Evolutionary conservation across 2,329 filamentous ascomycete genomes (phyloP).

Genomic region (Aspergillus unguis): DNA sequence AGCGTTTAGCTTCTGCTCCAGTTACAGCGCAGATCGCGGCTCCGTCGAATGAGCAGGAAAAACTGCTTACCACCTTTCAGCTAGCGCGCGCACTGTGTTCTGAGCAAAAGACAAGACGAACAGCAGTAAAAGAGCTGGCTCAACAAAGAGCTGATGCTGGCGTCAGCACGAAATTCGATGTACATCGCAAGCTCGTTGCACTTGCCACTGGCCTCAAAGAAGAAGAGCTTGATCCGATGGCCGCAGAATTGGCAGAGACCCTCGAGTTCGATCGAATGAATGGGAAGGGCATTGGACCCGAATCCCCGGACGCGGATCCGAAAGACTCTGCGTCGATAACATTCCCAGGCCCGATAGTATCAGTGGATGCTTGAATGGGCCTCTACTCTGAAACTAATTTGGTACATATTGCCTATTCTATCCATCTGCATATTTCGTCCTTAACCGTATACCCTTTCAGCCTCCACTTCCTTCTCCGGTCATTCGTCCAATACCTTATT

Average conservation of each 20-base stretch:
- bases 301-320: slow-evolving; percentile 29
- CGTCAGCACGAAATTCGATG: slow-evolving; percentile 45
- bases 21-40: slow-evolving; percentile 14
- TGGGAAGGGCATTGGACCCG: slow-evolving; percentile 29
- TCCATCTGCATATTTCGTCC: neutral
- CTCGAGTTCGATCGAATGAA: slow-evolving; percentile 44
- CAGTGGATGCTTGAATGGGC: slow-evolving; percentile 30
- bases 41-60: slow-evolving; percentile 25
- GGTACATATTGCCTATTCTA: neutral
- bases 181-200: slow-evolving; percentile 46
- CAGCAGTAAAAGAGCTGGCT: slow-evolving; percentile 39
- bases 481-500: too few relatives aligned
- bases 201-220: slow-evolving; percentile 47
- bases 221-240: slow-evolving; percentile 48
- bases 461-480: too few relatives aligned
- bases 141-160: slow-evolving; percentile 46
- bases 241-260: slow-evolving; percentile 44
- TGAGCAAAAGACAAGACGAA: slow-evolving; percentile 34
- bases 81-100: slow-evolving; percentile 31
- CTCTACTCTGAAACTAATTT: neutral
- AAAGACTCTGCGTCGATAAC: slow-evolving; percentile 27
- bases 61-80: slow-evolving; percentile 31
- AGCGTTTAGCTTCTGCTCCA: slow-evolving; percentile 25
- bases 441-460: too few relatives aligned
- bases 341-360: slow-evolving; percentile 26